Evolutionary conservation across 2,329 filamentous ascomycete species (phyloP).

Genomic region (Neocatenulostroma microsporum): DNA sequence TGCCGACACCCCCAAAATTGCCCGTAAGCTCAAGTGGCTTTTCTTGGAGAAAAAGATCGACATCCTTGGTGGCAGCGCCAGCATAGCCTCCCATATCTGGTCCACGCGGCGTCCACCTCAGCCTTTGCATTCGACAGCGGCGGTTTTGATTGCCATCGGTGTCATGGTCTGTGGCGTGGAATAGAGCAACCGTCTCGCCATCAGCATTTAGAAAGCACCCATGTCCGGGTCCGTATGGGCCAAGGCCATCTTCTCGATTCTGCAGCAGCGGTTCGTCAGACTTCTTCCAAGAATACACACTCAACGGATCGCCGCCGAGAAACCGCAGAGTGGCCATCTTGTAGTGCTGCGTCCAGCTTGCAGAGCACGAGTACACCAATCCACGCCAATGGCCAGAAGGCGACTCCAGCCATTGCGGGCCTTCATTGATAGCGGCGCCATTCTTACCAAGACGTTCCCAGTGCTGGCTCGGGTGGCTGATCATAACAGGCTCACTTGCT

Average conservation of each 20-base stretch:
- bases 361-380: slow-evolving; percentile 41
- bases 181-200: slow-evolving; percentile 37
- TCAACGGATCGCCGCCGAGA: slow-evolving; percentile 34
- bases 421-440: slow-evolving; percentile 38
- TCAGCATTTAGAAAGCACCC: slow-evolving; percentile 38
- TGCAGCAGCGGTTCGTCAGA: slow-evolving; percentile 32
- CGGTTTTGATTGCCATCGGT: slow-evolving; percentile 39
- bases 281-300: slow-evolving; percentile 34
- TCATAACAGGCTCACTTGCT: slow-evolving; percentile 29
- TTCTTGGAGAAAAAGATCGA: slow-evolving; percentile 11
- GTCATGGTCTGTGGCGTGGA: slow-evolving; percentile 40
- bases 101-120: slow-evolving; percentile 29
- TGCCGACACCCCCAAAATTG: neutral
- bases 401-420: slow-evolving; percentile 21
- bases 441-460: slow-evolving; percentile 35
- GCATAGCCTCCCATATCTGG: slow-evolving; percentile 38
- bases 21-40: neutral
- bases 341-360: slow-evolving; percentile 42
- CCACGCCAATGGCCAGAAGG: slow-evolving; percentile 31
- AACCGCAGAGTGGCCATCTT: slow-evolving; percentile 41
- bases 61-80: slow-evolving; percentile 29
- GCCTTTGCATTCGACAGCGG: slow-evolving; percentile 37
- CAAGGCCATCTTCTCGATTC: slow-evolving; percentile 27
- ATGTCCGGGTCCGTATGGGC: slow-evolving; percentile 40
- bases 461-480: slow-evolving; percentile 33